Conservation (phyloP, 331 rosid species). For the Acacia concinna region DNA sequence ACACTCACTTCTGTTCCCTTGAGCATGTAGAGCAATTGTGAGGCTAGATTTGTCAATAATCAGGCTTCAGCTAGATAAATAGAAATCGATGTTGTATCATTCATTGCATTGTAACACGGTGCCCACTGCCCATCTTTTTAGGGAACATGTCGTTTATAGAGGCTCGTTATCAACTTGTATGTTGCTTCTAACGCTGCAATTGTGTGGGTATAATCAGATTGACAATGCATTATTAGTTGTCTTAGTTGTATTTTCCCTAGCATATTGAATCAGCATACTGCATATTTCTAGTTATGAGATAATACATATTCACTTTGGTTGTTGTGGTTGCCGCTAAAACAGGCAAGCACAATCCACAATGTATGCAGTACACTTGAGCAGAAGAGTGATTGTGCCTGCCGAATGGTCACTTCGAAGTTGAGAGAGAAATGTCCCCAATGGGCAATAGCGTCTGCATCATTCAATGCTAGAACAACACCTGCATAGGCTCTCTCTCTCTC, state of each 20-base stretch:
- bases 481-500: not conserved
- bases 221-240: not conserved
- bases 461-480: not conserved
- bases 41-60: conserved; percentile 1
- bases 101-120: not conserved
- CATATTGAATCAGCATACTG: not conserved
- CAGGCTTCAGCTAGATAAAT: not conserved
- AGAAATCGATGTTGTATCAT: conserved; percentile 7
- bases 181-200: not conserved
- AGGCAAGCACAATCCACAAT: not conserved
- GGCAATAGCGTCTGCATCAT: not conserved
- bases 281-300: not conserved
- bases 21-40: conserved; percentile 51
- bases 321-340: not conserved
- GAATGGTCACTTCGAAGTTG: not conserved
- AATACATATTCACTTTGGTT: not conserved
- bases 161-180: not conserved
- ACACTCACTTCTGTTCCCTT: conserved; percentile 54
- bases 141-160: not conserved
- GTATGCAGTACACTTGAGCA: not conserved
- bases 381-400: not conserved
- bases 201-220: not conserved
- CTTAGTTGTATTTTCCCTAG: not conserved
- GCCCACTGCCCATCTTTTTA: conserved; percentile 5
- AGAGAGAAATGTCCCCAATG: not conserved